These are phyloP conservation scores for Dissophora globulifera DNA, from an alignment of 192 early-diverging fungal species.

Conservation along the genomic window DNA sequence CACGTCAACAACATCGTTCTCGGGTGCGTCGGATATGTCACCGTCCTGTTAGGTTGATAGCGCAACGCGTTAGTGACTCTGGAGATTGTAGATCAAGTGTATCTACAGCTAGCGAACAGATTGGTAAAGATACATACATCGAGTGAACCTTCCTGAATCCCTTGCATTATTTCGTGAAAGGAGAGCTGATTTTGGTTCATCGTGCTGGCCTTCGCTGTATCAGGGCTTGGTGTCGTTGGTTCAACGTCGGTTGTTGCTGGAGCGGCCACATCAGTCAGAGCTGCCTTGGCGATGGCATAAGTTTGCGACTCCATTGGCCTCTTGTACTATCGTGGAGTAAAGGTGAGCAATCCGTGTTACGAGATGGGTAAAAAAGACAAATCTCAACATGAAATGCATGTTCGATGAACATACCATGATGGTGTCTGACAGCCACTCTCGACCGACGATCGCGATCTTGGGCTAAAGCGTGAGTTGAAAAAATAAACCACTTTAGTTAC, in stretches of 20 bases:
- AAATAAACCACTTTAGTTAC: not conserved
- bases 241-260: not conserved
- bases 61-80: too few species aligned
- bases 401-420: constrained; percentile 14
- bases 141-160: constrained; percentile 38
- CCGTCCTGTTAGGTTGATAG: too few species aligned
- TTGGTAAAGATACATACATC: constrained; percentile 22
- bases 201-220: not conserved
- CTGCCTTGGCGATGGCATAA: constrained; percentile 6
- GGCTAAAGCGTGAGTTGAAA: not conserved
- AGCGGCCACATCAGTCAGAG: too few species aligned
- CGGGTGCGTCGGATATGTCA: not conserved
- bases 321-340: constrained; percentile 25
- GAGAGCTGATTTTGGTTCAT: constrained; percentile 1
- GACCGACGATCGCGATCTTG: constrained; percentile 21
- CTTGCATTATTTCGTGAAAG: constrained; percentile 34
- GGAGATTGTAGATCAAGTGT: too few species aligned
- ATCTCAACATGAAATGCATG: too few species aligned
- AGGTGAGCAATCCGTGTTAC: not conserved
- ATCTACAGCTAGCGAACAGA: too few species aligned
- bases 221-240: not conserved
- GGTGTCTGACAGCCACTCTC: constrained; percentile 23
- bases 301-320: constrained; percentile 22
- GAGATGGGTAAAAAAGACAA: not conserved
- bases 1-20: not conserved